Base-by-base conservation (phyloP, 164 flowering plant species). In the Dillenia turbinata region DNA sequence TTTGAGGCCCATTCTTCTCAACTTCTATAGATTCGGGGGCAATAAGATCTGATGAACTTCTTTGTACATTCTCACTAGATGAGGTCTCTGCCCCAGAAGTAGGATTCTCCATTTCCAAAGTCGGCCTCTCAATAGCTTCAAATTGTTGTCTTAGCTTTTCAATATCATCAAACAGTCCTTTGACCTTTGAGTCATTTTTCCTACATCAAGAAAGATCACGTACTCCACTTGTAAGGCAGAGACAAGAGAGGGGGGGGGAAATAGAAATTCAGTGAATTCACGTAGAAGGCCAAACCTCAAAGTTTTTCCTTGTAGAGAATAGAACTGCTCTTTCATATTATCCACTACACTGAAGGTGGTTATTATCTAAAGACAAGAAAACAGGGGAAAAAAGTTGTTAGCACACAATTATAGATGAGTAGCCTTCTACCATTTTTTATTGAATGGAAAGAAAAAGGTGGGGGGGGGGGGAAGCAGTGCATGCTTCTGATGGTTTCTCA, bases 301-400 rank as follows among this genome's bases (percentile, higher is more conserved):
- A 52, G 57, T 47, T 66, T 72, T 75, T 55, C 80, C 90, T 60
- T 76, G 77, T 54, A 77, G 82, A 69, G 83, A 72, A 64, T 85
- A 86, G 67, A 89, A 88, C 64, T 83, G 90, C 81, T 89, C 92
- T 72, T 78, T 94, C 86, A 94, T 84, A 83, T 86, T 83, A 79
- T 89, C 97, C 71, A 86, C 96, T 9, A 91, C 93, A 66, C 97
- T 85, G 78, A 91, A 89, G 57, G 90, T 89, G 43, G 99, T 84
- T 61, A 85, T 75, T 67, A 91, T 87, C 98, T 94, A 87, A 45
- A 63, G 9, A 57, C 4, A 56, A 72, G n/a, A 14, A 51, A 58
- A 60, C 44, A 33, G 40, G 40, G 40, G 40, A 33, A 33, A 33
- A 33, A 33, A 33, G n/a, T 33, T 33, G 40, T 33, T 33, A 6